phyloP scores from a whole-genome alignment of 257 asterid species.

The Solanum medicagineum region DNA sequence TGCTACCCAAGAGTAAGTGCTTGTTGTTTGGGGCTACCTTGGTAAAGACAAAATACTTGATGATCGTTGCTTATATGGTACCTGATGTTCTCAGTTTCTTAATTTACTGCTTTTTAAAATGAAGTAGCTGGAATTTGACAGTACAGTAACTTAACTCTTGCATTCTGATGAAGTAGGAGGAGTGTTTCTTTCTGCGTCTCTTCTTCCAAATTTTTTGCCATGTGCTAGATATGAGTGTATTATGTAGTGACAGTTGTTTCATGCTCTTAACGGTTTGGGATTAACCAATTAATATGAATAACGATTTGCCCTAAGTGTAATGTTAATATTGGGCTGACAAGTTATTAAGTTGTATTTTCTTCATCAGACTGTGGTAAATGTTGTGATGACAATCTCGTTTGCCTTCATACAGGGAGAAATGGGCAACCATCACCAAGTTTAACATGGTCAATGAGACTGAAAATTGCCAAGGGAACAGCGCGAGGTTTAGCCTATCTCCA shows the following conservation, averaged over 20 bases:
- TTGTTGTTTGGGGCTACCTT: not conserved
- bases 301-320: not conserved
- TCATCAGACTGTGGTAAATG: not conserved
- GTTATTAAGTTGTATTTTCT: not conserved
- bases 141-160: not conserved
- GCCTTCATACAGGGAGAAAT: slow-evolving; percentile 39
- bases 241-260: not conserved
- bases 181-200: not conserved
- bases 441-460: slow-evolving; percentile 68
- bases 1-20: not conserved
- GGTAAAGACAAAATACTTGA: not conserved
- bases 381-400: not conserved
- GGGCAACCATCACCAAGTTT: slow-evolving; percentile 47
- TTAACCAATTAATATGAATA: not conserved
- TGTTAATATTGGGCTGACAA: not conserved
- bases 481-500: slow-evolving; percentile 87
- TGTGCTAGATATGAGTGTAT: not conserved
- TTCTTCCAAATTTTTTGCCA: not conserved
- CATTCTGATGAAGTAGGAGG: not conserved
- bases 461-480: slow-evolving; percentile 60
- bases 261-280: not conserved
- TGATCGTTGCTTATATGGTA: not conserved
- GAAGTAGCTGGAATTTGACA: not conserved
- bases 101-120: not conserved
- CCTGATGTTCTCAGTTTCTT: not conserved